Conservation (phyloP, 768 basidiomycete species). For the Roridomyces roridus region DNA sequence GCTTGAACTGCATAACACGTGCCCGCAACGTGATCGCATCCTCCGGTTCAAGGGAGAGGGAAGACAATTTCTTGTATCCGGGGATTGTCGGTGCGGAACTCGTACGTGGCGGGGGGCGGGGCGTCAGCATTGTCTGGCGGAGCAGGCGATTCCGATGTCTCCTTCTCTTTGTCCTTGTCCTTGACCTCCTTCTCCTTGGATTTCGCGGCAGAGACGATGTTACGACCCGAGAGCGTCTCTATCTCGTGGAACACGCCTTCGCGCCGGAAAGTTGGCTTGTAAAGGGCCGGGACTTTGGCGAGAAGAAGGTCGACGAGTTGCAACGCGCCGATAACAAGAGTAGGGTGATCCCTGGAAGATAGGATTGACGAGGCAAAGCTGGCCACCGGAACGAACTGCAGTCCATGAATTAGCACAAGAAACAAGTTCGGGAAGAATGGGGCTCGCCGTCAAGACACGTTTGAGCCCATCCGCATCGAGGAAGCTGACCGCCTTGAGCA, state of each 20-base stretch:
- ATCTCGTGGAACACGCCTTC: slow-evolving; percentile 98
- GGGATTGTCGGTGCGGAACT: slow-evolving; percentile 51
- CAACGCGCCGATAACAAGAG: slow-evolving; percentile 85
- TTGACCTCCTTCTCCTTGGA: slow-evolving; percentile 44
- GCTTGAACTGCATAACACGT: slow-evolving; percentile 86
- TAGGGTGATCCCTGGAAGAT: slow-evolving; percentile 89
- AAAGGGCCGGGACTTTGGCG: slow-evolving; percentile 81
- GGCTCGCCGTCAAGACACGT: slow-evolving; percentile 75
- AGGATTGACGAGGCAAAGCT: slow-evolving; percentile 94
- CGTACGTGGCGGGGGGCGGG: slow-evolving; percentile 39
- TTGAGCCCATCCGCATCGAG: slow-evolving; percentile 78
- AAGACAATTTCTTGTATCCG: slow-evolving; percentile 73
- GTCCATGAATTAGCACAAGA: slow-evolving; percentile 12
- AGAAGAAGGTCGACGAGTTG: slow-evolving; percentile 94
- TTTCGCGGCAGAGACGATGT: slow-evolving; percentile 58
- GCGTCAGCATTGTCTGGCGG: slow-evolving; percentile 45
- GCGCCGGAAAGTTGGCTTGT: slow-evolving; percentile 87
- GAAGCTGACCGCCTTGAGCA: slow-evolving; percentile 93
- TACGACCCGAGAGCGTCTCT: slow-evolving; percentile 71
- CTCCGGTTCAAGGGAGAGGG: slow-evolving; percentile 78
- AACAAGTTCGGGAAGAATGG: slow-evolving; percentile 3
- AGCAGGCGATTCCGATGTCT: slow-evolving; percentile 41
- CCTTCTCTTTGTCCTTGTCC: slow-evolving; percentile 44
- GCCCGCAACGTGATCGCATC: slow-evolving; percentile 94
- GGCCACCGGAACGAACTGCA: slow-evolving; percentile 90